Base-by-base conservation (phyloP, 1,284 basidiomycete species). In the Pseudozyma pruni region DNA sequence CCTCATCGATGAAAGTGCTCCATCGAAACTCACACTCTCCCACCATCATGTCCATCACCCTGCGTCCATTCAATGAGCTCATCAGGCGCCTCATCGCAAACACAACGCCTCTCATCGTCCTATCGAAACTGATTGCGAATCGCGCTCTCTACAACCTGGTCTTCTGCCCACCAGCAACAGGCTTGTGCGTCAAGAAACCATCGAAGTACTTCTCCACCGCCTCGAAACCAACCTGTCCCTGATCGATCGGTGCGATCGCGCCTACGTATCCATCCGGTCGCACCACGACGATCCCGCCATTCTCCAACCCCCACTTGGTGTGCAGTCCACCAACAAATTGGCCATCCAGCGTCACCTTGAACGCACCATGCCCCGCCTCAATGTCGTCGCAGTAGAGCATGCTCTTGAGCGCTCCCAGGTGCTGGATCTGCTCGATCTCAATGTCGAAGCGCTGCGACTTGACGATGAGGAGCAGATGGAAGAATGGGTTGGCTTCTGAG, bases 251-350 rank as follows among this genome's bases (percentile, higher is more conserved):
- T 1, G 85, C 84, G 20, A 90, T 83, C 52, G 84, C 84, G 3
- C 88, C 89, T 16, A 91, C 86, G 62, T 90, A 91, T 9, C 90
- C 90, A 72, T 91, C 90, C 3, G 90, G 90, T 29, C 90, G 86
- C 13, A 90, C 87, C 31, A 89, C 84, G 25, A 90, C 87, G 22
- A 90, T 81, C 7, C 86, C 88, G 23, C 90, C 90, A 3, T 83
- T 80, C 3, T 72, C 46, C 19, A 84, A 73, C 6, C 90, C 90
- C 74, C 87, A 89, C 46, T 86, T 85, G 2, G 77, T 60, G 71
- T 90, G 89, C 19, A 79, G 38, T 9, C 57, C 71, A 20, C 77
- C 77, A 13, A 79, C 74, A 43, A 54, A 71, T 41, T 58, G 41
- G 39, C 70, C 60, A 32, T 68, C 75, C 39, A 69, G 29, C 5